Percentiles rank a stretch among this genome's conserved stretches.
These are phyloP conservation scores for Neurospora sp. DNA, from an alignment of 495 filamentous ascomycete species.

Conservation along the genomic window DNA sequence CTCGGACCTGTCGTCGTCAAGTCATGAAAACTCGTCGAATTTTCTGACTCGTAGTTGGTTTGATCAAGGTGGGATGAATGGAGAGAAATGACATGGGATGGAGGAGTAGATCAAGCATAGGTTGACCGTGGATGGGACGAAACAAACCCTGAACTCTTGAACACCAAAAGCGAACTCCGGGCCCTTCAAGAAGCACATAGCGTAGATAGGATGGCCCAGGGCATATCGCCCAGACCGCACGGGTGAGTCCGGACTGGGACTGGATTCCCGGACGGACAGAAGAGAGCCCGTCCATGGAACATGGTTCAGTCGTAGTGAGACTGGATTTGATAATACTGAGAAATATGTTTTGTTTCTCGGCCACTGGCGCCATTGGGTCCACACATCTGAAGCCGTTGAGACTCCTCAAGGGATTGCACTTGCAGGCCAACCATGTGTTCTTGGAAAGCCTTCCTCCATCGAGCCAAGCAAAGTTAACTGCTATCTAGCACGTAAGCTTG, in stretches of 20 bases:
- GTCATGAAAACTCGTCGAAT: slow-evolving; percentile 35
- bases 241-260: slow-evolving; percentile 9
- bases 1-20: slow-evolving; percentile 30
- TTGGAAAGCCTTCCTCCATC: neutral
- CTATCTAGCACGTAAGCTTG: neutral
- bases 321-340: neutral
- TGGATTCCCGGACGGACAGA: slow-evolving; percentile 13
- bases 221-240: neutral
- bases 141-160: neutral
- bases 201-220: neutral
- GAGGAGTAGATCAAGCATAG: slow-evolving; percentile 6
- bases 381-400: neutral
- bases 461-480: neutral
- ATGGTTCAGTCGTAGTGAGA: neutral
- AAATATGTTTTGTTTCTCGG: neutral
- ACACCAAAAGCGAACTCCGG: neutral
- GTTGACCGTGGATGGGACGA: neutral
- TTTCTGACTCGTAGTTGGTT: slow-evolving; percentile 20
- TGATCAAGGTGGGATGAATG: slow-evolving; percentile 20
- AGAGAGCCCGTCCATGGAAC: slow-evolving; percentile 16
- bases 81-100: slow-evolving; percentile 17
- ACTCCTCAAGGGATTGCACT: neutral
- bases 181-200: slow-evolving; percentile 15
- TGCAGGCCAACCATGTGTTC: neutral
- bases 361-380: neutral